These are phyloP conservation scores for Herpetomonas samuelpessoai DNA, from an alignment of 208 protist species.

Conservation along the genomic window DNA sequence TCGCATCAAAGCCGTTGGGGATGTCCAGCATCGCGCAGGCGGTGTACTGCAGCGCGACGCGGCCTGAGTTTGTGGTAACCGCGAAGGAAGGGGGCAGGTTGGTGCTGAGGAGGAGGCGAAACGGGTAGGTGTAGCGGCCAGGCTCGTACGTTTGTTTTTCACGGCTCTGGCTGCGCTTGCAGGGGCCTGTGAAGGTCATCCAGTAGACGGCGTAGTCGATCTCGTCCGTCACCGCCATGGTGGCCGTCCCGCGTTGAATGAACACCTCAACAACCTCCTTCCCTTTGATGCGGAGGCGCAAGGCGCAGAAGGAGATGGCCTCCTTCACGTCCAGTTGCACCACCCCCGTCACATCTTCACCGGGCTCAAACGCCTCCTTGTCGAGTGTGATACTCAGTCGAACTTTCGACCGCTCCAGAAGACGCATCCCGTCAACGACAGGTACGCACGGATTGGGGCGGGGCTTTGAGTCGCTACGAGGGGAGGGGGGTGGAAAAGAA, in stretches of 20 bases:
- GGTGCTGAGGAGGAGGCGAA: conserved; percentile 2
- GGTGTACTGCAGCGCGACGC: conserved; percentile 11
- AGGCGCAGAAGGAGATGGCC: conserved; percentile 12
- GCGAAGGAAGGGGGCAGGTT: conserved; percentile 14
- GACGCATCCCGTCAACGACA: no score
- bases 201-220: conserved; percentile 7
- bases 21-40: conserved; percentile 20
- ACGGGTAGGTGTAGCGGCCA: conserved; percentile 21
- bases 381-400: conserved; percentile 8
- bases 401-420: conserved; percentile 19
- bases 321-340: conserved; percentile 17
- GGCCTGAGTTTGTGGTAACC: neutral
- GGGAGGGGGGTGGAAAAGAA: no score
- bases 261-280: conserved; percentile 6
- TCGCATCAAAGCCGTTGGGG: conserved; percentile 16
- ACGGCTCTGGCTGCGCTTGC: neutral
- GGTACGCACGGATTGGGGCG: no score
- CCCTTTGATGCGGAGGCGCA: conserved; percentile 8
- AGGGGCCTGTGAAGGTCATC: conserved; percentile 15
- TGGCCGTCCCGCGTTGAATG: conserved; percentile 7
- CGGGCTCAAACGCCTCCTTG: neutral
- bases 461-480: no score
- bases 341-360: conserved; percentile 5
- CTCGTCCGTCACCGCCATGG: conserved; percentile 8
- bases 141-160: conserved; percentile 11